Conservation (phyloP, 1,139 yeast species). For the Pichia sp. region DNA sequence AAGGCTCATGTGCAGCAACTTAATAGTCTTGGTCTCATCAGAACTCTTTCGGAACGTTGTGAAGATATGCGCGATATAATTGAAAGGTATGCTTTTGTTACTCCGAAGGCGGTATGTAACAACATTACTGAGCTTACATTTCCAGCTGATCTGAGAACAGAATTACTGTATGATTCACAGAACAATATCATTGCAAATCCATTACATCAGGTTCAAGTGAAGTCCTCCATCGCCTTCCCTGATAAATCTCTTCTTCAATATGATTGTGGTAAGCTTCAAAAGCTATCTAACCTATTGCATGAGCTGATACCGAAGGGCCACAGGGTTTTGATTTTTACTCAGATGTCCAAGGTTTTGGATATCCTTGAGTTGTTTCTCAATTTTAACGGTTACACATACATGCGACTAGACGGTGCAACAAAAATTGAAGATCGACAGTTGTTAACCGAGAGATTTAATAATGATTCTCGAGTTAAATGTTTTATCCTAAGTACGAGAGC, state of each 20-base stretch:
- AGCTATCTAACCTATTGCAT: slow-evolving; percentile 65
- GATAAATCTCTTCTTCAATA: slow-evolving; percentile 87
- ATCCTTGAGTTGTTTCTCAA: slow-evolving; percentile 88
- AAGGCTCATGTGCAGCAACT: slow-evolving; percentile 18
- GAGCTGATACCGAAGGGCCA: slow-evolving; percentile 82
- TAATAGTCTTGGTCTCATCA: slow-evolving; percentile 28
- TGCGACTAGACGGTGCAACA: slow-evolving; percentile 97
- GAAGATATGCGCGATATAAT: slow-evolving; percentile 42
- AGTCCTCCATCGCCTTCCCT: slow-evolving; percentile 90
- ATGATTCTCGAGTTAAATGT: slow-evolving; percentile 80
- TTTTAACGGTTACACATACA: slow-evolving; percentile 88
- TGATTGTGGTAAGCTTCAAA: slow-evolving; percentile 96
- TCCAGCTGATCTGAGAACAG: slow-evolving; percentile 31
- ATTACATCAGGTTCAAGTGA: slow-evolving; percentile 82
- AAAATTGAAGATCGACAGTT: slow-evolving; percentile 95
- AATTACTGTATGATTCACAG: slow-evolving; percentile 30
- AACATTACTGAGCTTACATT: slow-evolving; percentile 61
- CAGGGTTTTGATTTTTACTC: slow-evolving; percentile 92
- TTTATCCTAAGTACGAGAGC: slow-evolving; percentile 93
- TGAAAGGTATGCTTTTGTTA: slow-evolving; percentile 76
- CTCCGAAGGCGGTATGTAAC: slow-evolving; percentile 78
- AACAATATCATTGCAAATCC: slow-evolving; percentile 41
- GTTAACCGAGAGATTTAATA: slow-evolving; percentile 85
- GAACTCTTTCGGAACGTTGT: slow-evolving; percentile 38
- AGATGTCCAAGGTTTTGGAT: slow-evolving; percentile 96